Base-by-base conservation (phyloP, 75 land plant genomes). In the Picea glauca region DNA sequence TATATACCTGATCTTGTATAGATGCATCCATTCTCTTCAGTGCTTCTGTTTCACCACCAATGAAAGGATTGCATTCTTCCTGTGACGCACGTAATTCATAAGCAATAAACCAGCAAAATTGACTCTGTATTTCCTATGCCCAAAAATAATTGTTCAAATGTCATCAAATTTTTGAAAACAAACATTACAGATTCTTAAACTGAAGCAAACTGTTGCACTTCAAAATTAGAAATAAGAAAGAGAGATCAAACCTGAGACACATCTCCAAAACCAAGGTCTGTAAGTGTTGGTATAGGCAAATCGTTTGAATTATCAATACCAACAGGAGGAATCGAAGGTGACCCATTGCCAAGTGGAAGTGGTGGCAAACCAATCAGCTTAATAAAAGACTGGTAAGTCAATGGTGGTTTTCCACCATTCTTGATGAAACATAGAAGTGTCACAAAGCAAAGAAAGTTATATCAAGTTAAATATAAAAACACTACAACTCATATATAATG, bases 361-460 rank as follows among this genome's bases (percentile, higher is more conserved):
- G 91, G 85, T 11, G 98, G 91, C 77, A 79, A 40, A 20, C 96
- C 96, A 79, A 86, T 80, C 64, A 93, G 75, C 78, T 90, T 91
- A 54, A 95, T 43, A 81, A 93, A 96, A 12, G 96, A 92, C 72
- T 96, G 96, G 77, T 93, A 96, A 18, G 87, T 91, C 83, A 89
- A 80, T 31, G 98, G 98, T 78, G 96, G 85, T 74, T 62, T 84
- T 33, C 98, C 98, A 43, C 94, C 96, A 86, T 96, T 96, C 96
- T 96, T 31, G 11, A 23, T 64, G 17, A 26, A 61, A 70, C n/a
- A 70, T 40, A 70, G 20, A 21, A 23, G 40, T 43, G 23, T 70
- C 9, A 70, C 54, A 43, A 70, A 43, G 74, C 13, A 70, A 70
- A 70, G 3, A 20, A 70, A 40, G 50, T 70, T 43, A 43, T 70